These are phyloP conservation scores for Solanum hybrid DNA, from an alignment of 305 asterid genomes.

Conservation along the genomic window DNA sequence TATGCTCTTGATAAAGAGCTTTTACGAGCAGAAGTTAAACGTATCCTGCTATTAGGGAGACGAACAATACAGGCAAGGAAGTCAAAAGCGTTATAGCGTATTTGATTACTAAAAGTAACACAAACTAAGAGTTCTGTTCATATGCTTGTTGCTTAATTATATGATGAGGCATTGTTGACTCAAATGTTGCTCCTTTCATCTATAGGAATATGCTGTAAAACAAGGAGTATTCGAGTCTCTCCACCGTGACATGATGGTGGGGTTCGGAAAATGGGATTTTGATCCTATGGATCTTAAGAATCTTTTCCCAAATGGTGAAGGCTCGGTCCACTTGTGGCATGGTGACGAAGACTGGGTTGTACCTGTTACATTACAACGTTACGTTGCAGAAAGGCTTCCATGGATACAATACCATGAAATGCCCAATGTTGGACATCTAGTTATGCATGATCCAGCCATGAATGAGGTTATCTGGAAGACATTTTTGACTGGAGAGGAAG, in stretches of 20 bases:
- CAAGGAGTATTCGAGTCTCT: slow-evolving; percentile 59
- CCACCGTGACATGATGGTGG: slow-evolving; percentile 56
- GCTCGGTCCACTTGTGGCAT: slow-evolving; percentile 73
- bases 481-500: slow-evolving; percentile 26
- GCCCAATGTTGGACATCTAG: slow-evolving; percentile 56
- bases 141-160: background rate
- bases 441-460: slow-evolving; percentile 24
- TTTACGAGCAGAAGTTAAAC: background rate
- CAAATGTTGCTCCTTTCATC: background rate
- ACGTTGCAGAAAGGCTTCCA: slow-evolving; percentile 52
- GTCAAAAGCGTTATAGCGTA: background rate
- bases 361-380: slow-evolving; percentile 54
- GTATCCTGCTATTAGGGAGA: background rate
- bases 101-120: background rate
- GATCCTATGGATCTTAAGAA: slow-evolving; percentile 57
- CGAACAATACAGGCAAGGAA: background rate
- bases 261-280: slow-evolving; percentile 65
- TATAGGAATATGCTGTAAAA: slow-evolving; percentile 45
- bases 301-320: slow-evolving; percentile 34
- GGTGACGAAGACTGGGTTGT: slow-evolving; percentile 69
- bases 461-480: slow-evolving; percentile 36
- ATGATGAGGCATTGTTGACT: background rate
- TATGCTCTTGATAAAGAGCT: background rate
- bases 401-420: slow-evolving; percentile 75
- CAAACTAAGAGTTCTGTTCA: background rate